phyloP scores from a whole-genome alignment of 257 asterid genomes.

The Plantago major region DNA sequence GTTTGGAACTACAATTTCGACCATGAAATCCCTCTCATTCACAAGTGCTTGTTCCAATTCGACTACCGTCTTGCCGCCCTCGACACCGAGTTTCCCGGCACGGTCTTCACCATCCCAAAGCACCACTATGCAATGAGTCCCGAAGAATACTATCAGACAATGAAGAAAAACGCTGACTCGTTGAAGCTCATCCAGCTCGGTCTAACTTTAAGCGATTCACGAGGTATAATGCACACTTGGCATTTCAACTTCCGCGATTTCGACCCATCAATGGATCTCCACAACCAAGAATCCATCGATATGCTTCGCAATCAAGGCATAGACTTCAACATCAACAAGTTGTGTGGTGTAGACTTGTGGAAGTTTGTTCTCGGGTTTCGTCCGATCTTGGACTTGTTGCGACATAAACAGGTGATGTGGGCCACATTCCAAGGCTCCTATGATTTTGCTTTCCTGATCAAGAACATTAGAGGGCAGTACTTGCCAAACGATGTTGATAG shows the following conservation, averaged over 20 bases:
- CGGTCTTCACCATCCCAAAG: neutral
- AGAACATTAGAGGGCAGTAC: too few species aligned
- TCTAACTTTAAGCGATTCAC: constrained; percentile 24
- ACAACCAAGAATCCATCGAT: constrained; percentile 18
- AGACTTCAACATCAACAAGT: constrained; percentile 11
- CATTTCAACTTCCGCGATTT: constrained; percentile 37
- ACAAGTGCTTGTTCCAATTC: too few species aligned
- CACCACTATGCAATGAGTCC: neutral
- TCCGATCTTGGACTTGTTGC: neutral
- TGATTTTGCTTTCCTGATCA: too few species aligned
- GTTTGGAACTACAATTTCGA: too few species aligned
- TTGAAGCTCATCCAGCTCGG: constrained; percentile 33
- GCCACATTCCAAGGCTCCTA: constrained; percentile 31
- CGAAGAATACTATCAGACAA: neutral
- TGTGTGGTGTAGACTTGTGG: neutral
- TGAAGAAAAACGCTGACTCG: constrained; percentile 28
- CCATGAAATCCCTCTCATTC: too few species aligned
- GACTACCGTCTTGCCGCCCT: neutral
- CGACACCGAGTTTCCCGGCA: constrained; percentile 31
- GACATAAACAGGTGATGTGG: constrained; percentile 21
- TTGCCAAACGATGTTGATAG: too few species aligned
- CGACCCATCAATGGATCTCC: constrained; percentile 18
- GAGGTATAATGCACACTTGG: constrained; percentile 25
- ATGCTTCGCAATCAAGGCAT: constrained; percentile 19
- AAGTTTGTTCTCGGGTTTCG: neutral